phyloP scores from a whole-genome alignment of 139 green algal genomes.

The Chlamydomonas sp. region DNA sequence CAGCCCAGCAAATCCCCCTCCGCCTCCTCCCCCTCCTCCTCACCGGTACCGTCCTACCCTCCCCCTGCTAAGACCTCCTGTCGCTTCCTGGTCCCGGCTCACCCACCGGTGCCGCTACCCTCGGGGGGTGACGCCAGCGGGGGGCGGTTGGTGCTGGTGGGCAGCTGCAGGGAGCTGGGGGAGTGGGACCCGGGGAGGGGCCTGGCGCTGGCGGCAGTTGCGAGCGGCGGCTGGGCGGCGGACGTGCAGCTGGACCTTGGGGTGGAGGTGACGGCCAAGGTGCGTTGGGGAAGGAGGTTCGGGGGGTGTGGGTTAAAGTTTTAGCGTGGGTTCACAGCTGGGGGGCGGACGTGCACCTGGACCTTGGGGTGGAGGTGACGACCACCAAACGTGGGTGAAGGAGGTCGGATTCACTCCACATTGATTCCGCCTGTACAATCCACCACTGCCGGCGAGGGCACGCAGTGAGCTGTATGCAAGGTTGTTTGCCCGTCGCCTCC shows the following conservation, averaged over 20 bases:
- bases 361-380: neutral
- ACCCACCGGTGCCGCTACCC: neutral
- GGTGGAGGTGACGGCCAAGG: constrained; percentile 19
- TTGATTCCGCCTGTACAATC: no score
- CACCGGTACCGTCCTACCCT: neutral
- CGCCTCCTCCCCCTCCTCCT: no score
- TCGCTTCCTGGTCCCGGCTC: neutral
- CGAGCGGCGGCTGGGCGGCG: constrained; percentile 3
- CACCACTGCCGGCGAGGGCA: no score
- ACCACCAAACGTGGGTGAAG: neutral
- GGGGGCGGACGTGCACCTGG: neutral
- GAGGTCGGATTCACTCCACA: no score
- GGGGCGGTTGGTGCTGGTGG: constrained; percentile 19
- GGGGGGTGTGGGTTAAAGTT: no score
- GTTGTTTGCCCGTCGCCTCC: no score
- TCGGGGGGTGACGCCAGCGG: neutral
- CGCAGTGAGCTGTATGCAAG: no score
- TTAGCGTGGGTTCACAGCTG: neutral
- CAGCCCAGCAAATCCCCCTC: no score
- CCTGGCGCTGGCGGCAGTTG: neutral
- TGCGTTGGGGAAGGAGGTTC: neutral
- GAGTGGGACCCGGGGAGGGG: constrained; percentile 27
- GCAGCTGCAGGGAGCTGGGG: constrained; percentile 27
- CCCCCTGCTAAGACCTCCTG: neutral
- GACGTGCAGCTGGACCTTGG: neutral